Conservation (phyloP, 768 basidiomycete genomes). For the Mycena albidolilacea region DNA sequence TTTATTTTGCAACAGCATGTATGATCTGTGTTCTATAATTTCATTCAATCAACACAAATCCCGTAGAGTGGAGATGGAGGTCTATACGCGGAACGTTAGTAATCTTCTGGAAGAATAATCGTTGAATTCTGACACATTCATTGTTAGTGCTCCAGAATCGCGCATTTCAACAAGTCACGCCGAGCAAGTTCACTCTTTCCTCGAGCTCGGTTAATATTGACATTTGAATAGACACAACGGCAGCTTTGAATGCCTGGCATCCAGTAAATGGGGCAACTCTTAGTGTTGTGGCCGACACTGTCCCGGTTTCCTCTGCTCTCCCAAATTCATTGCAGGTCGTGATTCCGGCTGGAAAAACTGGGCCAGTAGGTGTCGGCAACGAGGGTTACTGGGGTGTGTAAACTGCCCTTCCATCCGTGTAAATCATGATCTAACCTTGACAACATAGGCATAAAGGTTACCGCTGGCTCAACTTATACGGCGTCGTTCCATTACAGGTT, state of each 20-base stretch:
- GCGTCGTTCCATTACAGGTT: constrained; percentile 75
- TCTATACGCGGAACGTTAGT: constrained; percentile 48
- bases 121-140: background rate
- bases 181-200: constrained; percentile 53
- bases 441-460: constrained; percentile 67
- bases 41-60: background rate
- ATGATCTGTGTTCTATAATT: constrained; percentile 9
- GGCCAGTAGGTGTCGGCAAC: constrained; percentile 69
- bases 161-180: constrained; percentile 75
- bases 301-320: constrained; percentile 69
- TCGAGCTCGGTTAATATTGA: background rate
- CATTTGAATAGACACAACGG: constrained; percentile 56
- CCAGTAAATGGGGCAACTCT: constrained; percentile 63
- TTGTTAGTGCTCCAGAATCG: constrained; percentile 73
- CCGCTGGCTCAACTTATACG: constrained; percentile 66
- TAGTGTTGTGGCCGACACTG: constrained; percentile 65
- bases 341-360: constrained; percentile 57
- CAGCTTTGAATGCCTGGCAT: constrained; percentile 68
- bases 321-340: constrained; percentile 73
- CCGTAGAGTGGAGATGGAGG: constrained; percentile 50
- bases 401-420: background rate
- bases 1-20: constrained; percentile 41
- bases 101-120: background rate
- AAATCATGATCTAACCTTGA: background rate
- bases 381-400: constrained; percentile 68